Evolutionary conservation across 805 yeast species (phyloP).

Genomic region (Phaffomyces opuntiae): DNA sequence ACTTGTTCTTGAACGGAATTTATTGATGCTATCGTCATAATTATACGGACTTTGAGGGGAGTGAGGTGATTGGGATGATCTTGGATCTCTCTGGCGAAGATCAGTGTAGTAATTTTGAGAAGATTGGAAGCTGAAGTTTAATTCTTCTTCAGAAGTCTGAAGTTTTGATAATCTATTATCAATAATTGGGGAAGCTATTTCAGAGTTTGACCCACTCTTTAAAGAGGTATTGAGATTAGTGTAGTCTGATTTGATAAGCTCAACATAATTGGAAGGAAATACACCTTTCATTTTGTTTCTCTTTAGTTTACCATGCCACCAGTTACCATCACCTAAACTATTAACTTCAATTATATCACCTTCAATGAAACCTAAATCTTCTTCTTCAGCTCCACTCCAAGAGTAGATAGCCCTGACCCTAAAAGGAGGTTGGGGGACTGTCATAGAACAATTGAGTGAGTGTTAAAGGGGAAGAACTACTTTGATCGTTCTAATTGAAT

Average conservation of each 20-base stretch:
- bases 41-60: conserved; percentile 3
- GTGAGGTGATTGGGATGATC: not conserved
- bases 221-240: conserved; percentile 7
- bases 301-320: conserved; percentile 83
- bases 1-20: not conserved
- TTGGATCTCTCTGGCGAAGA: not conserved
- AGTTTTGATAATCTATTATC: too few relatives aligned
- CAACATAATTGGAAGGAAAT: conserved; percentile 85
- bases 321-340: conserved; percentile 74
- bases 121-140: conserved; percentile 23
- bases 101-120: conserved; percentile 17
- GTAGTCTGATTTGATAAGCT: conserved; percentile 35
- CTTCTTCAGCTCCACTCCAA: conserved; percentile 89
- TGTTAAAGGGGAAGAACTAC: too few relatives aligned
- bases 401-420: conserved; percentile 77
- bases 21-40: not conserved
- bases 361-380: conserved; percentile 89
- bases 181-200: not conserved
- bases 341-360: conserved; percentile 87
- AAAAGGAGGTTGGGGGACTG: conserved; percentile 49
- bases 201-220: not conserved
- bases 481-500: not conserved
- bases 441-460: conserved; percentile 5
- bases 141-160: conserved; percentile 11
- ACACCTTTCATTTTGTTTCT: conserved; percentile 79